Base-by-base conservation (phyloP, 768 basidiomycete species). In the Kwoniella bestiolae region DNA sequence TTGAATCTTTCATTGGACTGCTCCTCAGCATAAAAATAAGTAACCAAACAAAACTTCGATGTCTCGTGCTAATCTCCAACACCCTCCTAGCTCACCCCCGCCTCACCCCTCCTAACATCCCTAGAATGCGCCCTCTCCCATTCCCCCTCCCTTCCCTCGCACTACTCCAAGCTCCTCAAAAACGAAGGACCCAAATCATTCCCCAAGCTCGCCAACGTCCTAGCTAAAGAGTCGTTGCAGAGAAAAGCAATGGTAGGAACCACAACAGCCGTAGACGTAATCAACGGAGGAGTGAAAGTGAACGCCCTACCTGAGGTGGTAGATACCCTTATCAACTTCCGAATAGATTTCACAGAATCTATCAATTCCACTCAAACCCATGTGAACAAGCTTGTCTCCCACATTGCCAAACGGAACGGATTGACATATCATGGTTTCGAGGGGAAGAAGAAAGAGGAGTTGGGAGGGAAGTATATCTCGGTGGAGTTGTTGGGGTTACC, bases 261-360 rank as follows among this genome's bases (percentile, higher is more conserved):
- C 11, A 79, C 78, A 0, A 71, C 71, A 6, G 79, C 79, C 3
- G 73, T 80, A 46, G 78, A 79, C 35, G 75, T 80, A 21, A 69
- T 80, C 63, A 38, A 67, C 51, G 79, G 78, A 25, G 79, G 79
- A 12, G 71, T 72, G 38, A 80, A 80, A 44, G 75, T 76, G 49
- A 78, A 76, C 41, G 74, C 72, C 41, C 38, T 78, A 7, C 77
- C 77, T n/a, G 77, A 78, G 57, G 52, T 71, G 3, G 78, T 79
- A 18, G 70, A 65, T 2, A 63, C 73, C 8, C 34, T 65, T 46
- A 71, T 79, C 69, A 79, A 79, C 60, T 75, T 76, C 68, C 69
- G 78, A 21, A 79, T 79, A 56, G 76, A 77, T 66, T 79, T 79
- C 61, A 65, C 69, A 1, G 76, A 77, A 57, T 68, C 59, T 21